A percentile compares a stretch with the other conserved stretches of the same genome.
Conservation (phyloP, 2,329 filamentous ascomycete genomes). For the Aureobasidium vineae region DNA sequence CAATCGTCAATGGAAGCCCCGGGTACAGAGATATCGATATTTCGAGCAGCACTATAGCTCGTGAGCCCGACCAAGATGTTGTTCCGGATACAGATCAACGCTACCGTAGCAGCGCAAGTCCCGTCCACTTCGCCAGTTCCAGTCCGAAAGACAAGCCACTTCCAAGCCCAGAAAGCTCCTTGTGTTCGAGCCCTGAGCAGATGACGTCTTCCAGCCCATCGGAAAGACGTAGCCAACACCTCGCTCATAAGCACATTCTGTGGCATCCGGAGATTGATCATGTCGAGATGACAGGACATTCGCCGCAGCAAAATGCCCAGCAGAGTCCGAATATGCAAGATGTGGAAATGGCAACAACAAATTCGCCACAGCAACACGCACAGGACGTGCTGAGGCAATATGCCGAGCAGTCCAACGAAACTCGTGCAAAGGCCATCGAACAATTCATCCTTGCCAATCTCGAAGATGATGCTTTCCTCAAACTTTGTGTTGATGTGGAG, state of each 20-base stretch:
- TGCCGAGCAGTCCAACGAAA: slow-evolving; percentile 42
- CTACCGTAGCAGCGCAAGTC: not conserved
- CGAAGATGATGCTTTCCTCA: slow-evolving; percentile 50
- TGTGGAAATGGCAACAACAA: slow-evolving; percentile 1
- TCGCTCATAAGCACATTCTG: not conserved
- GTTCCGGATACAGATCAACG: not conserved
- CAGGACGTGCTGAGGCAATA: slow-evolving; percentile 34
- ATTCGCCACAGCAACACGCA: slow-evolving; percentile 10
- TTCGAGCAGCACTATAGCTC: not conserved
- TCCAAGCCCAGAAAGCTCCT: not conserved
- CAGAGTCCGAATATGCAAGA: not conserved
- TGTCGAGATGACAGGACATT: not conserved
- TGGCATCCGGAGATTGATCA: not conserved
- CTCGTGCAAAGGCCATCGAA: slow-evolving; percentile 47
- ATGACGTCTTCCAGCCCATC: not conserved
- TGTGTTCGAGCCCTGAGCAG: not conserved
- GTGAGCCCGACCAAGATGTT: not conserved
- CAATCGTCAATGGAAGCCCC: not conserved
- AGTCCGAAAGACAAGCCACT: not conserved
- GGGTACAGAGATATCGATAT: not conserved
- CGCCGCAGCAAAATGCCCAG: slow-evolving; percentile 20
- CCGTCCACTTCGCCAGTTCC: not conserved
- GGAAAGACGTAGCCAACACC: not conserved
- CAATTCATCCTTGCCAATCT: slow-evolving; percentile 53
- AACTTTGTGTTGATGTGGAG: slow-evolving; percentile 52